Conservation (phyloP, 2,329 filamentous ascomycete genomes). For the Trichoderma pleuroti region DNA sequence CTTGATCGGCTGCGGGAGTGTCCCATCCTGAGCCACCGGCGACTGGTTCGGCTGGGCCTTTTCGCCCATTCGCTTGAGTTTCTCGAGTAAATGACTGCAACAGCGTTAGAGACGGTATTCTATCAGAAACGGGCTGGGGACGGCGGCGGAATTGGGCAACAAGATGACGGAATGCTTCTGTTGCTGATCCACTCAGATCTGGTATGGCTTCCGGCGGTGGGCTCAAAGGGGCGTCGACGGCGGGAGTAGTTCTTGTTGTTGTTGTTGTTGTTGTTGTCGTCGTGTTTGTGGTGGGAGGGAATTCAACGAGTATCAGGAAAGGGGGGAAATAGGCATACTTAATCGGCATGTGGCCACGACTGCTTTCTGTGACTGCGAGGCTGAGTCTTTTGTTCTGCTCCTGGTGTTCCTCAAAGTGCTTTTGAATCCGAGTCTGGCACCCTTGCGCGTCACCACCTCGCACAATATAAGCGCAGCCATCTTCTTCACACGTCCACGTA, state of each 20-base stretch:
- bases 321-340: conserved; percentile 47
- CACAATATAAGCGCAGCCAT: conserved; percentile 61
- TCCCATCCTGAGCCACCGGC: conserved; percentile 34
- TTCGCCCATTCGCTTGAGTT: conserved; percentile 47
- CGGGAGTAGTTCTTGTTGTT: not conserved
- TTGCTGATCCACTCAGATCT: conserved; percentile 22
- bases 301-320: conserved; percentile 33
- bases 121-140: conserved; percentile 29
- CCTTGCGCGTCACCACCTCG: conserved; percentile 56
- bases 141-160: conserved; percentile 28
- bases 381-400: conserved; percentile 49
- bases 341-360: conserved; percentile 51
- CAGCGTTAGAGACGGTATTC: conserved; percentile 32
- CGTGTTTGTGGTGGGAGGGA: conserved; percentile 12
- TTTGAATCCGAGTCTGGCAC: conserved; percentile 53
- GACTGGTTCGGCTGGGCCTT: conserved; percentile 33
- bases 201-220: conserved; percentile 11
- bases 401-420: conserved; percentile 60
- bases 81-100: conserved; percentile 53
- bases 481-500: conserved; percentile 64
- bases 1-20: conserved; percentile 45
- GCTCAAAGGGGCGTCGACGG: not conserved
- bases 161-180: conserved; percentile 25
- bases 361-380: conserved; percentile 55
- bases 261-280: not conserved